Percentiles rank a stretch among this genome's conserved stretches.
phyloP scores from a whole-genome alignment of 441 rosid species.

The Erodium chrysanthum region DNA sequence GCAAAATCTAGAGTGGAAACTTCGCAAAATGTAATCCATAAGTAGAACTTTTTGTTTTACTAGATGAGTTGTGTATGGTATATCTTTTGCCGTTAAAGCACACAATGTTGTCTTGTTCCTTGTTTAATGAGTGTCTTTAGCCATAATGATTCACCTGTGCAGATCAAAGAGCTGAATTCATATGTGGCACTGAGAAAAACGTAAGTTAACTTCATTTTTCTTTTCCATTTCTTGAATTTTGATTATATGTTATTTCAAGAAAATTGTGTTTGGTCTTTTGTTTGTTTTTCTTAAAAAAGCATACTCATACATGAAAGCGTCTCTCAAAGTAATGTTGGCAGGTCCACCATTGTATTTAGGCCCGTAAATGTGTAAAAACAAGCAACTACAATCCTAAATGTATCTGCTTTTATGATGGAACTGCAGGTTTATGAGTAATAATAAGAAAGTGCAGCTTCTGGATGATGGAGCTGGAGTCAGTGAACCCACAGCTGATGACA shows the following conservation, averaged over 20 bases:
- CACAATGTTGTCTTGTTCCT: not conserved
- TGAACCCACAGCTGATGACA: conserved; percentile 75
- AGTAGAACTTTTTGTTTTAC: no score
- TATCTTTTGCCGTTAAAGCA: not conserved
- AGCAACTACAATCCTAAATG: not conserved
- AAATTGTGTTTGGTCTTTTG: conserved; percentile 1
- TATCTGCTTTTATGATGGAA: conserved; percentile 1
- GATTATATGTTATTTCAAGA: not conserved
- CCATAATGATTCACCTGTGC: conserved; percentile 19
- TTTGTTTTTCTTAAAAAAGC: not conserved
- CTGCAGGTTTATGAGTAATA: conserved; percentile 73
- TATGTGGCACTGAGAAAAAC: conserved; percentile 88
- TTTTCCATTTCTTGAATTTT: not conserved
- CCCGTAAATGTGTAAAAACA: not conserved
- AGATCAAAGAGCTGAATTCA: conserved; percentile 95
- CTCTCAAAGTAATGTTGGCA: not conserved
- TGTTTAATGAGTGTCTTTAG: not conserved
- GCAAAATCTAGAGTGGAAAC: no score
- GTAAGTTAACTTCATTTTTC: conserved; percentile 36
- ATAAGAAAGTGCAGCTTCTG: conserved; percentile 85
- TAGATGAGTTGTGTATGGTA: not conserved
- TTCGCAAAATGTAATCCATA: no score
- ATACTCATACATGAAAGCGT: conserved; percentile 2
- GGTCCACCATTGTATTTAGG: not conserved
- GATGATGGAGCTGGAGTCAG: conserved; percentile 90